These are phyloP conservation scores for Incumbomyces lentus DNA, from an alignment of 2,329 filamentous ascomycete species.

Conservation along the genomic window DNA sequence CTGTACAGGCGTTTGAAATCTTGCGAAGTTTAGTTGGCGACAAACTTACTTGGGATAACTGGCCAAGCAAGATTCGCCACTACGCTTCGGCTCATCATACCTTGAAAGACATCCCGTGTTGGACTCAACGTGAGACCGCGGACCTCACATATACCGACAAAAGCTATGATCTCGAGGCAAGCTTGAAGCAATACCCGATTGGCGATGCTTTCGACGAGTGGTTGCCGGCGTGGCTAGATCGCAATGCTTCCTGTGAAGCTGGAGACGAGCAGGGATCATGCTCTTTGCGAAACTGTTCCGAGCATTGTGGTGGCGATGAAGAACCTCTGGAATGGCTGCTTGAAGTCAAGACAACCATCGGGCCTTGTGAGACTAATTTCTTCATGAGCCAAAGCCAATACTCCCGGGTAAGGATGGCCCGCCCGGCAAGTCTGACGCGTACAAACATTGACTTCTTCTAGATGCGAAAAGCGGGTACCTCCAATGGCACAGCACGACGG, in stretches of 20 bases:
- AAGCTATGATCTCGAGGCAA: background rate
- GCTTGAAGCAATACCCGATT: background rate
- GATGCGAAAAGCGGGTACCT: slow-evolving; percentile 8
- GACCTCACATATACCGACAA: slow-evolving; percentile 12
- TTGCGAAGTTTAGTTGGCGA: slow-evolving; percentile 3
- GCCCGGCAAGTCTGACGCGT: no score
- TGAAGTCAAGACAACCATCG: slow-evolving; percentile 13
- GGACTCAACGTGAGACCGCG: slow-evolving; percentile 9
- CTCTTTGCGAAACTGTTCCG: background rate
- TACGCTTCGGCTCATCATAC: slow-evolving; percentile 7
- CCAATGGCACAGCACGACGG: slow-evolving; percentile 3
- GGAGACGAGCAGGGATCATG: background rate
- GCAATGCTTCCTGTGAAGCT: background rate
- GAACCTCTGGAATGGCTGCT: slow-evolving; percentile 11
- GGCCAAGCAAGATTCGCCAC: slow-evolving; percentile 13
- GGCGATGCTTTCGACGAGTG: slow-evolving; percentile 9
- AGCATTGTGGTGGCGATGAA: background rate
- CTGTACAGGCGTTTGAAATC: slow-evolving; percentile 7
- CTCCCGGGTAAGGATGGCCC: slow-evolving; percentile 4
- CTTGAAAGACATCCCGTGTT: slow-evolving; percentile 2
- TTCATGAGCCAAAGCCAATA: slow-evolving; percentile 14
- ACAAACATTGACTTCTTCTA: background rate
- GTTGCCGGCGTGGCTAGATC: slow-evolving; percentile 7
- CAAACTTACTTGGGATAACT: slow-evolving; percentile 7
- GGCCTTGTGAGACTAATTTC: slow-evolving; percentile 12